A percentile compares a stretch with the other conserved stretches of the same genome.
Evolutionary conservation across 192 early-diverging fungal genomes (phyloP).

Genomic region (Chytriomyces sp.): DNA sequence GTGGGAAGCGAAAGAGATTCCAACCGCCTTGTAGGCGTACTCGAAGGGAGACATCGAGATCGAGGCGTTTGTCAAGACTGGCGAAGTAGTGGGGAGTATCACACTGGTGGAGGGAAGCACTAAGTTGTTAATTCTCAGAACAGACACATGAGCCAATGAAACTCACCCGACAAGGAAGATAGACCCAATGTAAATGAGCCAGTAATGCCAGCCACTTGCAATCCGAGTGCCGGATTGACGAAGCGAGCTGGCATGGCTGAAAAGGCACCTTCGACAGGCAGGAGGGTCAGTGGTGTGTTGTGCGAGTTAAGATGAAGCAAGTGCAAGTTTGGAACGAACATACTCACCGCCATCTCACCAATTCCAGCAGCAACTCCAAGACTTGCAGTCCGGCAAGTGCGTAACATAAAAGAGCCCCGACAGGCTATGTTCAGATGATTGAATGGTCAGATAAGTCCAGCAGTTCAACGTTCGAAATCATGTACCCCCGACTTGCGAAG

Average conservation of each 20-base stretch:
- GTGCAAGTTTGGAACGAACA: too few relatives aligned
- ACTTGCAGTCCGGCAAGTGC: conserved; percentile 2
- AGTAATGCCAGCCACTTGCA: conserved; percentile 75
- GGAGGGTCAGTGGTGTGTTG: conserved; percentile 64
- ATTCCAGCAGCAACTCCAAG: conserved; percentile 61
- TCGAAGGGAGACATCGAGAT: conserved; percentile 66
- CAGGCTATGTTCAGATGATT: background rate
- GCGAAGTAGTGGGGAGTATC: conserved; percentile 68
- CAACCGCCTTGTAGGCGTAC: conserved; percentile 60
- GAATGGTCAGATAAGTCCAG: background rate
- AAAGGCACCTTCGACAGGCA: conserved; percentile 75
- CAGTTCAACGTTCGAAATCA: background rate
- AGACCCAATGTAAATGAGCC: conserved; percentile 72
- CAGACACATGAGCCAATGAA: too few relatives aligned
- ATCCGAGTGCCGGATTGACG: conserved; percentile 70
- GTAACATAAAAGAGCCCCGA: background rate
- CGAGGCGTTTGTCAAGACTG: conserved; percentile 51
- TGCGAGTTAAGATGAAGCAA: too few relatives aligned
- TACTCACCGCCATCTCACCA: conserved; percentile 82
- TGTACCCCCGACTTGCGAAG: conserved; percentile 69
- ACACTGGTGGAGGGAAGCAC: too few relatives aligned
- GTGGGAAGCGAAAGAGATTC: conserved; percentile 54
- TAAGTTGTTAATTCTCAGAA: too few relatives aligned
- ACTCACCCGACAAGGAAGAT: conserved; percentile 66
- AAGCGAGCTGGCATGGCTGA: conserved; percentile 76